These are phyloP conservation scores for Talaromyces albobiverticillius DNA, from an alignment of 2,329 filamentous ascomycete species.

Conservation along the genomic window DNA sequence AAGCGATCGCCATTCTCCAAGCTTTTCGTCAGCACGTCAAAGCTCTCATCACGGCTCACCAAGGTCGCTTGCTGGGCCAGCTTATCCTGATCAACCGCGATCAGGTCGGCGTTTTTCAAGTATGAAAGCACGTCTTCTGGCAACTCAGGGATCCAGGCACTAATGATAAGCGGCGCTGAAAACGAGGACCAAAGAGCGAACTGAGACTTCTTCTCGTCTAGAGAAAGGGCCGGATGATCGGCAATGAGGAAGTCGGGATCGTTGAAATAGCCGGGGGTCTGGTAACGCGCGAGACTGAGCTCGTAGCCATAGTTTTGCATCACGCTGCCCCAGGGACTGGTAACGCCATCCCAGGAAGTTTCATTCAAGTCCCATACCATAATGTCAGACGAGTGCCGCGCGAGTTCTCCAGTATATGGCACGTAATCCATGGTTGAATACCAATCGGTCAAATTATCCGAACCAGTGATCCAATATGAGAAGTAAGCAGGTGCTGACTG, in stretches of 20 bases:
- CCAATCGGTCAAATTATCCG: constrained; percentile 43
- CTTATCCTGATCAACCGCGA: constrained; percentile 43
- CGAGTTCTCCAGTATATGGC: constrained; percentile 40
- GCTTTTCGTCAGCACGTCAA: constrained; percentile 48
- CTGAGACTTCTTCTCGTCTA: constrained; percentile 46
- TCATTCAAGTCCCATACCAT: too few relatives aligned
- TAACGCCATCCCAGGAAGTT: constrained; percentile 4
- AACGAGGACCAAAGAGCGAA: constrained; percentile 53
- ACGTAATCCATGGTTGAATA: constrained; percentile 48
- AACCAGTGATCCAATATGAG: constrained; percentile 18
- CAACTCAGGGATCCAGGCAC: constrained; percentile 41
- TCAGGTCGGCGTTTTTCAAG: constrained; percentile 42
- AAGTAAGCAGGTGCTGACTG: constrained; percentile 50
- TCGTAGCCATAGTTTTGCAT: constrained; percentile 49
- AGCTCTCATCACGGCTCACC: constrained; percentile 42
- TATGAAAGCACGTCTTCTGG: constrained; percentile 33
- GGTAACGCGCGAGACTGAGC: constrained; percentile 43
- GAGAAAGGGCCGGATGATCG: constrained; percentile 46
- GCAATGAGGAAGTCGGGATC: constrained; percentile 52
- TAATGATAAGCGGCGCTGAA: constrained; percentile 49
- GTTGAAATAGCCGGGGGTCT: constrained; percentile 45
- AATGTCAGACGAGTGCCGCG: constrained; percentile 45
- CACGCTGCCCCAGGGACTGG: constrained; percentile 47
- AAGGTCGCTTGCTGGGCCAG: constrained; percentile 47
- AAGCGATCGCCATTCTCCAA: constrained; percentile 48